phyloP scores from a whole-genome alignment of 495 filamentous ascomycete species.

The Neurospora africana region DNA sequence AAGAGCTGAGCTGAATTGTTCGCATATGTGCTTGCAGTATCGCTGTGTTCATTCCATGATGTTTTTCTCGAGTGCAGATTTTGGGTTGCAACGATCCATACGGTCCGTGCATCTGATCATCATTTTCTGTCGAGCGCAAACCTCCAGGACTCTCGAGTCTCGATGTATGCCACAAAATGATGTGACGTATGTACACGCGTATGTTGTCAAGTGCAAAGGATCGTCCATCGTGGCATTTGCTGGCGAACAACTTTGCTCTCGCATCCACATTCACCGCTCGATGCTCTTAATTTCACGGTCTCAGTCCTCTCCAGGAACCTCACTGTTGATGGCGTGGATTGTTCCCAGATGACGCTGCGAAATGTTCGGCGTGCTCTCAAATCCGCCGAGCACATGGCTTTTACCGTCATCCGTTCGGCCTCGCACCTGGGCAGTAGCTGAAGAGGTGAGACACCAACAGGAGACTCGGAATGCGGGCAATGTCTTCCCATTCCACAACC shows the following conservation, averaged over 20 bases:
- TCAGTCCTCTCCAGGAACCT: neutral
- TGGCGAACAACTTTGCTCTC: too few species aligned
- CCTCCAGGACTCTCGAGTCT: neutral
- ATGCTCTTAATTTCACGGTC: neutral
- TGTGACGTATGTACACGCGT: neutral
- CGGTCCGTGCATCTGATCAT: neutral
- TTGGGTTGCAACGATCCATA: neutral
- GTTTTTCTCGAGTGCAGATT: neutral
- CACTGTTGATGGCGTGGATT: neutral
- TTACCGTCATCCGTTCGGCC: neutral
- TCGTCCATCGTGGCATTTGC: neutral
- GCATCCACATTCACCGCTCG: neutral
- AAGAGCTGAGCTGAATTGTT: neutral
- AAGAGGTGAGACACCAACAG: neutral
- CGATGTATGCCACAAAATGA: neutral
- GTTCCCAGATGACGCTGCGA: neutral
- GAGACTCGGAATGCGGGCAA: slow-evolving; percentile 4
- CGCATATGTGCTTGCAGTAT: slow-evolving; percentile 2
- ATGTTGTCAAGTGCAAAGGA: neutral
- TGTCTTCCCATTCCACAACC: slow-evolving; percentile 5
- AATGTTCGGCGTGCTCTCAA: neutral
- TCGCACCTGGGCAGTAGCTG: neutral
- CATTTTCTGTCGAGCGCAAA: neutral
- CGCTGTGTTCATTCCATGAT: slow-evolving; percentile 1
- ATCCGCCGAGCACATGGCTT: neutral